Evolutionary conservation across 148 eudicot species (phyloP).

Genomic region (Vaccinium corymbosum): DNA sequence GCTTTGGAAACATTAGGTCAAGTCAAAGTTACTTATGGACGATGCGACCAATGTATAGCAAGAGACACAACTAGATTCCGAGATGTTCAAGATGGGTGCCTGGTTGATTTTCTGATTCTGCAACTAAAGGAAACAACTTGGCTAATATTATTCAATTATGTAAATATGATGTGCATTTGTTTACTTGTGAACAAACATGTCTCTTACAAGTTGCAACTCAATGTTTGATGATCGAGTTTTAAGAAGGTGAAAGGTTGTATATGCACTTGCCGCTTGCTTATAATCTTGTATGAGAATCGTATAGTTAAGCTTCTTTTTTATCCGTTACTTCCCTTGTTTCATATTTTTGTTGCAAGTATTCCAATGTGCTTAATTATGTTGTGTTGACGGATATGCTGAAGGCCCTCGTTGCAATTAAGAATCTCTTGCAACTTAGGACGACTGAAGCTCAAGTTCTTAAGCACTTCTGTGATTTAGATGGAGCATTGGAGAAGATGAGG

Average conservation of each 20-base stretch:
- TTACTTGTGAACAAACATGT: background rate
- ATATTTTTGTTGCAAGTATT: background rate
- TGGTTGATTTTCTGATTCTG: background rate
- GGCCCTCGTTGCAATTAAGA: constrained; percentile 73
- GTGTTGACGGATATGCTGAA: constrained; percentile 28
- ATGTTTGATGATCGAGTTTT: background rate
- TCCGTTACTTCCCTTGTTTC: background rate
- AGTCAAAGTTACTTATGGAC: background rate
- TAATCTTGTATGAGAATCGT: background rate
- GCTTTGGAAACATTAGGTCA: background rate
- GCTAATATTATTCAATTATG: too few relatives aligned
- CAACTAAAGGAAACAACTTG: background rate
- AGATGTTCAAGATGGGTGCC: background rate
- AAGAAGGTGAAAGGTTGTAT: background rate
- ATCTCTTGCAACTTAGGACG: constrained; percentile 52
- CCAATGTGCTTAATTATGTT: constrained; percentile 4
- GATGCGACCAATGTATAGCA: background rate
- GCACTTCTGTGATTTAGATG: constrained; percentile 61
- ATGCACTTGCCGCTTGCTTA: background rate
- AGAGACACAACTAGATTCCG: background rate
- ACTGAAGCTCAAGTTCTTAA: constrained; percentile 49
- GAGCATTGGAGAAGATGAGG: constrained; percentile 57
- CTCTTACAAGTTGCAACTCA: background rate
- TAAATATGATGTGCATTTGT: too few relatives aligned
- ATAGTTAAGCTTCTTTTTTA: constrained; percentile 8